These are phyloP conservation scores for Epichloe gansuensis DNA, from an alignment of 2,329 filamentous ascomycete species.

Conservation along the genomic window DNA sequence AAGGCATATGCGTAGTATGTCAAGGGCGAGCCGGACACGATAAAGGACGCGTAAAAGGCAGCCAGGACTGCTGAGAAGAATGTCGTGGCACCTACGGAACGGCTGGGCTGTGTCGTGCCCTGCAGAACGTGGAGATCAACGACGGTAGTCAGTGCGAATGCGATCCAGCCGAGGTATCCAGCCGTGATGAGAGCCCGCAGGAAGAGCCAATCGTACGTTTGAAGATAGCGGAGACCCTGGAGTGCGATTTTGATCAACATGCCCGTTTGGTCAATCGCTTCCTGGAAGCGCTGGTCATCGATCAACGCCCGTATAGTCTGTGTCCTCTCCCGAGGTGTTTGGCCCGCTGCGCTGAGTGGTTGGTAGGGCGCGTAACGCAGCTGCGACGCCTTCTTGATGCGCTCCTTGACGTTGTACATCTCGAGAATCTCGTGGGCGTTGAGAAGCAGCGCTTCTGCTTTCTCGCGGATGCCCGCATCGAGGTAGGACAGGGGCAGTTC, in stretches of 20 bases:
- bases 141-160: constrained; percentile 79
- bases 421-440: constrained; percentile 84
- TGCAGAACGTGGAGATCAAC: constrained; percentile 40
- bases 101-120: constrained; percentile 32
- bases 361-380: constrained; percentile 68
- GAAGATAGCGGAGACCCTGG: constrained; percentile 79
- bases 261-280: constrained; percentile 68
- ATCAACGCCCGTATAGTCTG: too few relatives aligned
- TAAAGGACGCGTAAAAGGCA: constrained; percentile 64
- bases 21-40: constrained; percentile 64
- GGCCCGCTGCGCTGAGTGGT: constrained; percentile 49
- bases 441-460: constrained; percentile 70
- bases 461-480: constrained; percentile 57
- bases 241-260: constrained; percentile 66
- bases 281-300: constrained; percentile 24
- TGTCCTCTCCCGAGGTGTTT: constrained; percentile 26
- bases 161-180: constrained; percentile 95
- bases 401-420: constrained; percentile 93
- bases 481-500: constrained; percentile 79
- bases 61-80: constrained; percentile 69
- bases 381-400: constrained; percentile 63
- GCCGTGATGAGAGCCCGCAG: constrained; percentile 75
- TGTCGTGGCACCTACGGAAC: constrained; percentile 41
- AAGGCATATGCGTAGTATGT: constrained; percentile 72
- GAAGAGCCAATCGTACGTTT: constrained; percentile 98